phyloP scores from a whole-genome alignment of 2,329 filamentous ascomycete genomes.

The Spiromastix sp. region DNA sequence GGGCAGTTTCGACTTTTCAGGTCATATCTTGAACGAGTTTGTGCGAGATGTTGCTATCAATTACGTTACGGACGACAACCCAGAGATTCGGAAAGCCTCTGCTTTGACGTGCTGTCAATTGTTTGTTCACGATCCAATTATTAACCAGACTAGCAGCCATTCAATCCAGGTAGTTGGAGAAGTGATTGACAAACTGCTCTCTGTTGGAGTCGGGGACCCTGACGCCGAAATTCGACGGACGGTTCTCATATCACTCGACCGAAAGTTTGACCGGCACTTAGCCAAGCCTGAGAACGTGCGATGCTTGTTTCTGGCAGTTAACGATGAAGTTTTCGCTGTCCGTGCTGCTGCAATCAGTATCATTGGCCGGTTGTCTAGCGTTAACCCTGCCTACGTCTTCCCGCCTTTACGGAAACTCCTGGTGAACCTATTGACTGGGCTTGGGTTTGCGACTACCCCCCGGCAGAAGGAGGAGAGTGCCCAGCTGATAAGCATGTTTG shows the following conservation, averaged over 20 bases:
- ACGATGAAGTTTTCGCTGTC: constrained; percentile 88
- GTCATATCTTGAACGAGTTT: constrained; percentile 93
- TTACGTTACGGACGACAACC: constrained; percentile 93
- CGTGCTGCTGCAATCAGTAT: constrained; percentile 92
- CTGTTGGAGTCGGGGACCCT: constrained; percentile 85
- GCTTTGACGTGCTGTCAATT: constrained; percentile 96
- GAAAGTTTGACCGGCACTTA: constrained; percentile 91
- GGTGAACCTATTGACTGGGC: constrained; percentile 89
- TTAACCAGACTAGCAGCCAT: constrained; percentile 95
- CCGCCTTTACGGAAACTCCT: constrained; percentile 89
- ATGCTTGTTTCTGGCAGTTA: constrained; percentile 86
- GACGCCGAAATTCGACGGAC: constrained; percentile 82
- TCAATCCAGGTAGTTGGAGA: constrained; percentile 95
- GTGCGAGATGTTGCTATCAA: constrained; percentile 96
- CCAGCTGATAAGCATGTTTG: constrained; percentile 80
- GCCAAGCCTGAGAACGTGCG: constrained; percentile 96
- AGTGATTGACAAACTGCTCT: constrained; percentile 92
- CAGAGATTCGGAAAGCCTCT: constrained; percentile 85
- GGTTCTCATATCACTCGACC: constrained; percentile 79
- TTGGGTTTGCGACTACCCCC: constrained; percentile 90
- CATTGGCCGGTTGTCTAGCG: constrained; percentile 79
- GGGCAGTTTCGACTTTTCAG: constrained; percentile 92
- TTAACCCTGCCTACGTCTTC: constrained; percentile 96
- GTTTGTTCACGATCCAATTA: constrained; percentile 91
- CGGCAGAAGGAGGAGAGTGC: constrained; percentile 95